Base-by-base conservation (phyloP, 2,329 filamentous ascomycete species). In the Talaromyces albobiverticillius region DNA sequence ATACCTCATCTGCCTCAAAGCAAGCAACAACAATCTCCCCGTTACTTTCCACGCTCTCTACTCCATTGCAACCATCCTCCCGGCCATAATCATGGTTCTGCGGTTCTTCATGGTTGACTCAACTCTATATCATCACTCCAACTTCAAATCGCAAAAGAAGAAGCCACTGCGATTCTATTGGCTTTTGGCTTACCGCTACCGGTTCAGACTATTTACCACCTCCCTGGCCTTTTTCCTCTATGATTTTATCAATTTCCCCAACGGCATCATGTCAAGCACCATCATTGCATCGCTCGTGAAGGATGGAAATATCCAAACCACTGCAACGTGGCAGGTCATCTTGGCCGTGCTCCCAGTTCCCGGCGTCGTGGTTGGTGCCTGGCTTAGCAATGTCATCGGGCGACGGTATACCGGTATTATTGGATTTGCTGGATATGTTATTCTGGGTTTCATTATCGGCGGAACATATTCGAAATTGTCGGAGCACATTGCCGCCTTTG, bases 171-270 rank as follows among this genome's bases (percentile, higher is more conserved):
- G 57, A 1, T 51, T 67, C 16, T 69, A 64, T 50, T 54, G 57
- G 6, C 53, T 68, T 5, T 61, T 69, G 4, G 32, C 61, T 1
- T 60, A 59, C 6, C 63, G 66, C 4, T 70, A 69, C 51, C 63
- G 62, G 60, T 59, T 61, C 46, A 60, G 60, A 0, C 57, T 69
- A 2, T 52, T 67, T 4, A 68, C 66, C 2, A 71, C 66, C 2
- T 70, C 67, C 2, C 46, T 64, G 3, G 68, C 68, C 0, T 71
- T 70, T 53, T 70, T 71, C 43, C 58, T 71, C 0, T 71, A 71
- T 51, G 69, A 71, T 41, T 71, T 71, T 22, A 66, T 71, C 56
- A 71, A 71, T 43, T 71, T 71, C 41, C 68, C 68, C 0, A 71
- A 71, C 36, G 66, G 62, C 23, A 69, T 71, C 57, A 69, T 71